Evolutionary conservation across 306 rosid species (phyloP), one percentile per base, ranked within the genome.

Genomic region (Lablab purpureus): DNA sequence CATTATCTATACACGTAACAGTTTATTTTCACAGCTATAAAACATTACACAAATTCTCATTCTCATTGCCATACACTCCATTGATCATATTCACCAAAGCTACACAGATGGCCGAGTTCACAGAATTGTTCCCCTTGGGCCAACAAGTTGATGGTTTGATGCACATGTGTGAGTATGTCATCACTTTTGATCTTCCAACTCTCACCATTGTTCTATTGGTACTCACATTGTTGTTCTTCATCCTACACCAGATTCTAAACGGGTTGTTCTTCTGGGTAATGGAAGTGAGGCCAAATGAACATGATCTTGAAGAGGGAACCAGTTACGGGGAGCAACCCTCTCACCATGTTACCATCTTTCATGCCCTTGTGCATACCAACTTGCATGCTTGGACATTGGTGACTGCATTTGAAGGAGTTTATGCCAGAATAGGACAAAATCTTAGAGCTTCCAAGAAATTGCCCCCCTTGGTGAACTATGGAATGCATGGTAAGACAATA

Each of bases 381-480:
- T 27, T 82, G 28, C 85, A 67, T n/a, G 67, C 41, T 21, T 73
- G 80, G 86, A 7, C 71, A 5, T 65, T 78, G 72, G 50, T 56
- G 22, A 63, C 50, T 25, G 21, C 72, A 46, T 25, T 34, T 32
- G 79, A 52, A 71, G 41, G 30, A 10, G 84, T 51, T 23, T 21
- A 73, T 7, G 76, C 73, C 74, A 85, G 14, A 70, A 52, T 91
- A 82, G 89, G 88, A 12, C 74, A 79, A 9, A 79, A 47, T 66
- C 80, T 88, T 25, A 73, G 91, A 67, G 91, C 49, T 6, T 59
- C 17, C 0, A 80, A 77, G 75, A 89, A 82, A 74, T 13, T 93
- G 73, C 94, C 94, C 0, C 86, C 89, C 0, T 28, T 83, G 73
- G 85, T 88, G 7, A 54, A 50, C 4, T 91, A 85, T 73, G 91